phyloP scores from a whole-genome alignment of 305 asterid genomes.

The Fraxinus baroniana region DNA sequence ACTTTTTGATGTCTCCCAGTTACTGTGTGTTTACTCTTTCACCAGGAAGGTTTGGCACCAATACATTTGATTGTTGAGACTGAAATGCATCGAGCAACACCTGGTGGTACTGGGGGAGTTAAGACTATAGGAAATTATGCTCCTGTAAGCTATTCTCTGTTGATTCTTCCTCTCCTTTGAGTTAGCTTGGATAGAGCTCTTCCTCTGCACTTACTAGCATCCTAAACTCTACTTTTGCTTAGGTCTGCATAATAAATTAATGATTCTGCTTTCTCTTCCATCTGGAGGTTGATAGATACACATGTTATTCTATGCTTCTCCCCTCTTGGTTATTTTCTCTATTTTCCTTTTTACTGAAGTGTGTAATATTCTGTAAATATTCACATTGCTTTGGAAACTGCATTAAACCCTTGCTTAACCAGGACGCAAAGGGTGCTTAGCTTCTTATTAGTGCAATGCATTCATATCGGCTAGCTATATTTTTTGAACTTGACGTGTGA shows the following conservation, averaged over 20 bases:
- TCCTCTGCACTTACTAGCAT: neutral
- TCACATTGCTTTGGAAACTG: slow-evolving; percentile 8
- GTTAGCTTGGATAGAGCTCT: neutral
- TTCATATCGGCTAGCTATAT: neutral
- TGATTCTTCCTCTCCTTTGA: slow-evolving; percentile 1
- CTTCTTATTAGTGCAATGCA: slow-evolving; percentile 12
- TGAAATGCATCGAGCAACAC: slow-evolving; percentile 93
- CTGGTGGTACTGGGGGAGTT: slow-evolving; percentile 98
- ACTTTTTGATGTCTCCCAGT: neutral
- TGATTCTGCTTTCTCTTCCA: neutral
- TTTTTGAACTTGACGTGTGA: neutral
- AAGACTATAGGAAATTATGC: slow-evolving; percentile 98
- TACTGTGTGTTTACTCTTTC: slow-evolving; percentile 13
- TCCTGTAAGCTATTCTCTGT: slow-evolving; percentile 53
- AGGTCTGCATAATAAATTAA: neutral
- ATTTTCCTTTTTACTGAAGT: neutral
- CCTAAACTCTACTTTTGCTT: neutral
- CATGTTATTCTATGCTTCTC: slow-evolving; percentile 1
- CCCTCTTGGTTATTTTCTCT: neutral
- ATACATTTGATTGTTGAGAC: slow-evolving; percentile 87
- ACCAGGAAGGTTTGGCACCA: slow-evolving; percentile 96
- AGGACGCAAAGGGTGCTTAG: neutral
- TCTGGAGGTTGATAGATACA: neutral
- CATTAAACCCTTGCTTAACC: slow-evolving; percentile 1
- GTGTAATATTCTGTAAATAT: neutral